phyloP scores from a whole-genome alignment of 768 basidiomycete genomes.

The Hygrocybe coccinea region DNA sequence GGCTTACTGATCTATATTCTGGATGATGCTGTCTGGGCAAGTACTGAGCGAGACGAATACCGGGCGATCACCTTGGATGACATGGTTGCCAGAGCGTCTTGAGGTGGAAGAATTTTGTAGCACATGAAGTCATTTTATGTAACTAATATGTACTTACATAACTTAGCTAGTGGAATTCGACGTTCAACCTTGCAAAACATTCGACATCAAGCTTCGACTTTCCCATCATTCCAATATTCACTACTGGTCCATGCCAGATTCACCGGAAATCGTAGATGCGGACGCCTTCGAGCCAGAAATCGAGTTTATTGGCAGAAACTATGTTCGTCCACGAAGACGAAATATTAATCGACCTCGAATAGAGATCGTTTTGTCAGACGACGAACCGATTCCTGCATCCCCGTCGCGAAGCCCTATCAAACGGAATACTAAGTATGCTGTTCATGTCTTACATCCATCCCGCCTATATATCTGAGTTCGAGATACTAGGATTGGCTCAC shows the following conservation, averaged over 20 bases:
- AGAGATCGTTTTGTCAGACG: not conserved
- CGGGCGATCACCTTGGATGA: slow-evolving; percentile 81
- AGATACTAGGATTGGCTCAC: too few species aligned
- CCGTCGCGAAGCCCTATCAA: too few species aligned
- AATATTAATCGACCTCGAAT: not conserved
- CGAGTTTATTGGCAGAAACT: not conserved
- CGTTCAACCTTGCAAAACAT: too few species aligned
- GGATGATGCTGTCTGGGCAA: slow-evolving; percentile 92
- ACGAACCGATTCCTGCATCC: too few species aligned
- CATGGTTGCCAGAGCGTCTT: slow-evolving; percentile 65
- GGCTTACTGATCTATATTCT: slow-evolving; percentile 85
- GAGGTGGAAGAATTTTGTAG: too few species aligned
- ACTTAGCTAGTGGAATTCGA: too few species aligned
- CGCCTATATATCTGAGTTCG: too few species aligned
- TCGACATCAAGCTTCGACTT: too few species aligned
- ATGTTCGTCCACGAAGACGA: not conserved
- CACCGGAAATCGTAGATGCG: not conserved
- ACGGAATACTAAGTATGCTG: too few species aligned
- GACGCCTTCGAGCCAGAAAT: slow-evolving; percentile 1
- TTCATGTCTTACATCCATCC: too few species aligned
- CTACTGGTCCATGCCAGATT: not conserved
- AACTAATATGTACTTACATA: too few species aligned
- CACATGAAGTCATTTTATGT: too few species aligned
- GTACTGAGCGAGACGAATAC: slow-evolving; percentile 57
- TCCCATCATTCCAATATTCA: not conserved